Conservation (phyloP, 1,284 basidiomycete genomes). For the Pascua guehoae region DNA sequence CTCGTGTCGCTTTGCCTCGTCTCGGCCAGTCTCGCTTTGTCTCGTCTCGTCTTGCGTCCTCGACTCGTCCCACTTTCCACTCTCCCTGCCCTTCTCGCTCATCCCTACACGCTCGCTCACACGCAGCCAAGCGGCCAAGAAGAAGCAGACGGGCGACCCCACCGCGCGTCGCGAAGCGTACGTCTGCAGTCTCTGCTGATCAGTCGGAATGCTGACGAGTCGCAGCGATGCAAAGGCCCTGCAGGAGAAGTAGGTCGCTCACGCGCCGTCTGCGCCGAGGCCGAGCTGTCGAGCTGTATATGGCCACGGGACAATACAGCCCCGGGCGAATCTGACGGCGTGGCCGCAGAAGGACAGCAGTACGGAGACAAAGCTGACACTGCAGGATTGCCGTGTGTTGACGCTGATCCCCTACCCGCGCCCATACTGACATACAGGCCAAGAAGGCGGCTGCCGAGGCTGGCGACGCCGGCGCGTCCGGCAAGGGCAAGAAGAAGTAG, state of each 20-base stretch:
- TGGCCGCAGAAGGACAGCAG: too few relatives aligned
- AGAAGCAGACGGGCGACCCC: conserved; percentile 20
- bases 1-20: too few relatives aligned
- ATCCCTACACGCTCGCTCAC: background rate
- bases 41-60: background rate
- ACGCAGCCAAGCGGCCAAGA: conserved; percentile 6
- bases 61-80: background rate
- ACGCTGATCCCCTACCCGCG: background rate
- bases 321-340: too few relatives aligned
- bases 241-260: conserved; percentile 24
- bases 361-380: background rate
- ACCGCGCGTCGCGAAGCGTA: conserved; percentile 9
- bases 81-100: background rate
- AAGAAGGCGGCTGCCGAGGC: conserved; percentile 17
- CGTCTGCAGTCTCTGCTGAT: too few relatives aligned
- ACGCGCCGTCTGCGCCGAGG: background rate
- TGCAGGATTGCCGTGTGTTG: conserved; percentile 17
- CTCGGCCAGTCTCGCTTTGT: too few relatives aligned
- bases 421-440: conserved; percentile 5
- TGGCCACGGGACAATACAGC: too few relatives aligned
- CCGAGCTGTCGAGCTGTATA: too few relatives aligned
- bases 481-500: conserved; percentile 17
- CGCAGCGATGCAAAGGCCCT: conserved; percentile 20
- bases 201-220: too few relatives aligned
- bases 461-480: background rate